Evolutionary conservation across 2,329 filamentous ascomycete genomes (phyloP).

Genomic region (Alternaria triticina): DNA sequence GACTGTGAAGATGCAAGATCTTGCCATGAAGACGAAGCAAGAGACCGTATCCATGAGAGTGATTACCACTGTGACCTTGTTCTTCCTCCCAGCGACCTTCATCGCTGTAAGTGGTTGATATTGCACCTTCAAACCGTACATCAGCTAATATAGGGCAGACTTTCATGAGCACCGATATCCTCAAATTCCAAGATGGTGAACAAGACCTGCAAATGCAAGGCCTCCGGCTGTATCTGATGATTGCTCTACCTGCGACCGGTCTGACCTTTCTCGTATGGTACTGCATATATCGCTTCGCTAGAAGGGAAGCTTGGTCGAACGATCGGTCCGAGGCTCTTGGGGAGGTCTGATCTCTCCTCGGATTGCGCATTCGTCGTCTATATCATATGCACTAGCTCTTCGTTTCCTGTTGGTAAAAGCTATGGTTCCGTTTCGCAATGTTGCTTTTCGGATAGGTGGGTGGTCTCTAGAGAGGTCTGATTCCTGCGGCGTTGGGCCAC

Average conservation of each 20-base stretch:
- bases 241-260: slow-evolving; percentile 46
- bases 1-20: slow-evolving; percentile 31
- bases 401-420: no score
- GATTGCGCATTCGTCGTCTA: no score
- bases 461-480: no score
- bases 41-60: slow-evolving; percentile 53
- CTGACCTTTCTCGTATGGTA: slow-evolving; percentile 46
- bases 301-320: slow-evolving; percentile 1
- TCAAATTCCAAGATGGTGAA: slow-evolving; percentile 28
- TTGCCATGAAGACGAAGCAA: slow-evolving; percentile 47
- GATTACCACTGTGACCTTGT: slow-evolving; percentile 52
- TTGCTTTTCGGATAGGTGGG: no score
- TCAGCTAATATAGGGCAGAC: slow-evolving; percentile 35
- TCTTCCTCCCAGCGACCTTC: slow-evolving; percentile 54
- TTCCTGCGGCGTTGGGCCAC: no score
- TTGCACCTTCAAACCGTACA: neutral
- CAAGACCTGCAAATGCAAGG: slow-evolving; percentile 18
- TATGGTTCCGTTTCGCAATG: no score
- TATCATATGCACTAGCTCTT: no score
- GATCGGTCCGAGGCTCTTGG: neutral
- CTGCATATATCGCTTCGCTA: slow-evolving; percentile 40
- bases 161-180: slow-evolving; percentile 52
- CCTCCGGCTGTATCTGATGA: slow-evolving; percentile 39
- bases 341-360: neutral
- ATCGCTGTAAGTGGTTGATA: slow-evolving; percentile 45